Percentiles rank a stretch among this genome's conserved stretches.
Evolutionary conservation across 2,329 filamentous ascomycete species (phyloP).

Genomic region (Cordyceps pruinosa): DNA sequence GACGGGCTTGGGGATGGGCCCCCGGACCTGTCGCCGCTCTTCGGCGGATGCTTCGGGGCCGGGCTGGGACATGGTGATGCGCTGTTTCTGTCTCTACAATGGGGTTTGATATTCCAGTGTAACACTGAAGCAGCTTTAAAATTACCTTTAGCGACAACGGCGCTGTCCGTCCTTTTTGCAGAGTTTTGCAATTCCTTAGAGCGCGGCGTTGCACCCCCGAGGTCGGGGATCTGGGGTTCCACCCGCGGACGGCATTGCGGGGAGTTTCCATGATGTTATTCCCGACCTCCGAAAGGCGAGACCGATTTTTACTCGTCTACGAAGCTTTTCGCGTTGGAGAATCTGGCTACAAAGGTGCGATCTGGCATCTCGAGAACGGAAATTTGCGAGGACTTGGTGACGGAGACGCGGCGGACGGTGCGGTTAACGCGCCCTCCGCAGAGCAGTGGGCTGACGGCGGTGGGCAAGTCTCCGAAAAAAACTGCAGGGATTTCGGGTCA

Average conservation of each 20-base stretch:
- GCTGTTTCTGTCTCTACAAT: too few relatives aligned
- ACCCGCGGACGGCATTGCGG: slow-evolving; percentile 4
- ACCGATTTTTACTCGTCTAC: neutral
- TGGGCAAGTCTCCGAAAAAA: neutral
- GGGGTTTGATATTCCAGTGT: too few relatives aligned
- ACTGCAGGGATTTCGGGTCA: neutral
- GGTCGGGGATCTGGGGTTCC: slow-evolving; percentile 3
- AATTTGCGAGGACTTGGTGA: neutral
- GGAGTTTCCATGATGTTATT: neutral
- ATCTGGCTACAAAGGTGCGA: too few relatives aligned
- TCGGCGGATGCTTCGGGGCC: slow-evolving; percentile 18
- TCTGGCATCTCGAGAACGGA: too few relatives aligned
- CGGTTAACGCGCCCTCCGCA: neutral
- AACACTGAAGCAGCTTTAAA: neutral
- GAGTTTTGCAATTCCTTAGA: neutral
- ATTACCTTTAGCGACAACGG: neutral
- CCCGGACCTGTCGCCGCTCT: slow-evolving; percentile 36
- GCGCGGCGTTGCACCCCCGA: slow-evolving; percentile 7
- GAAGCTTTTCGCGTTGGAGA: too few relatives aligned
- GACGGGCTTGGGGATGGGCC: slow-evolving; percentile 39
- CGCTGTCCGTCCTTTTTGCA: neutral
- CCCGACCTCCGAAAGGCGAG: neutral
- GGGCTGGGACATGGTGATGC: slow-evolving; percentile 4
- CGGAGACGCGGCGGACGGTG: too few relatives aligned
- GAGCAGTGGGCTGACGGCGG: neutral